Evolutionary conservation across 768 basidiomycete species (phyloP), one percentile per base, ranked within the genome.

Genomic region (Termitomyces sp.): DNA sequence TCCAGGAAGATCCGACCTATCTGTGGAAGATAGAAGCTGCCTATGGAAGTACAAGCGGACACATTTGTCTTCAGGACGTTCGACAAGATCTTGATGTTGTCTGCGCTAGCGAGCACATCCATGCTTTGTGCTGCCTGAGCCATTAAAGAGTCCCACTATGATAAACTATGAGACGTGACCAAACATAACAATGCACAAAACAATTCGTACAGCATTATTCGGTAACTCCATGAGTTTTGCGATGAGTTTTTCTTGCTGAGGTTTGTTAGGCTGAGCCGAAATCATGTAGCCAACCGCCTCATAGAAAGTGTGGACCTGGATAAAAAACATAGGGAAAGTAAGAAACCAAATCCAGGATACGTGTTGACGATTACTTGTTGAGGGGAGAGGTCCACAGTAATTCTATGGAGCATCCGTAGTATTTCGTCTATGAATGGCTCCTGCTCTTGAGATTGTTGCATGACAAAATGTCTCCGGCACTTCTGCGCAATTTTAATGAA

Each of bases 401-500:
- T 98, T 53, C 94, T 79, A 67, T 97, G 94, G 48, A 99, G 76
- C 35, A 89, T 77, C 54, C 94, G 86, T 49, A 99, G 73, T 57
- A 99, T 98, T 72, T 99, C 97, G 65, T 98, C 95, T 45, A 99
- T 89, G 71, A 98, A 99, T 1, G 97, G 97, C 67, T 99, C 97
- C 53, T 85, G 84, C 72, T 99, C 97, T 58, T 94, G 94, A 9
- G 94, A 88, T 70, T 99, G 97, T 67, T 95, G 93, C 89, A 98
- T 94, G 58, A 99, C 94, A 65, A 99, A 99, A 71, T 99, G 97
- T 53, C 96, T 82, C 42, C 94, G 82, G 70, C 95, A 98, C 71
- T 98, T 99, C 70, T 99, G 97, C 23, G 97, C 94, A 64, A 99
- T 99, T 75, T 98, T 99, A 78, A 99, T 98, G 74, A 99, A 99